Evolutionary conservation across 2,329 filamentous ascomycete species (phyloP), one percentile per base, ranked within the genome.

Genomic region (Colletotrichum nymphaeae): DNA sequence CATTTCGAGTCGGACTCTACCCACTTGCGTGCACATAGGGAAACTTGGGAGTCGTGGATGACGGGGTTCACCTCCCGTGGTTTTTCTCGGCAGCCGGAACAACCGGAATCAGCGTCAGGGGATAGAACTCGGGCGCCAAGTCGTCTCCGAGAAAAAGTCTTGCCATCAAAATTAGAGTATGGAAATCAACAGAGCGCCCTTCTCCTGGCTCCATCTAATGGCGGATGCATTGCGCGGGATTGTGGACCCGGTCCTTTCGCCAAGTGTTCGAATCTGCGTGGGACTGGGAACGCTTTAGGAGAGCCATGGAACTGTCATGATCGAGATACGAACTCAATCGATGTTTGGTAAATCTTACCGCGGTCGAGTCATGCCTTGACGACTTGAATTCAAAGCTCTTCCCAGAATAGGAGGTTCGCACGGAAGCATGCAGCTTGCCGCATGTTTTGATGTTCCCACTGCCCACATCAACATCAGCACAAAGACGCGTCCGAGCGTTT

Each of bases 31-130:
- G 59, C 53, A 56, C 32, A 55, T 42, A 59, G 9, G 19, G 30
- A 19, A 42, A 19, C 37, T 30, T 12, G 60, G 35, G 42, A 49
- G 42, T 22, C 53, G 37, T 19, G 37, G 14, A 42, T 42, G 37
- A 42, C 37, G 37, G 37, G 37, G 37, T 49, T 49, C 19, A 49
- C 56, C 32, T 46, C 7, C 24, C 37, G 35, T 49, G 28, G 4
- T 16, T 56, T 52, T 66, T 65, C 70, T 73, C 67, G 67, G 70
- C 67, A 73, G 67, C 62, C 71, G 71, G 71, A 73, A 73, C 46
- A 42, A 52, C 42, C 71, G 67, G 60, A 72, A 71, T 66, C 32
- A 46, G 26, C 46, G 22, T 37, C 67, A 70, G 60, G 60, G 60
- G 66, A 4, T 1, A 14, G 6, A n/a, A 30, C n/a, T 59, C 60